These are phyloP conservation scores for Pseudogymnoascus destructans DNA, from an alignment of 2,329 filamentous ascomycete genomes.

Conservation along the genomic window DNA sequence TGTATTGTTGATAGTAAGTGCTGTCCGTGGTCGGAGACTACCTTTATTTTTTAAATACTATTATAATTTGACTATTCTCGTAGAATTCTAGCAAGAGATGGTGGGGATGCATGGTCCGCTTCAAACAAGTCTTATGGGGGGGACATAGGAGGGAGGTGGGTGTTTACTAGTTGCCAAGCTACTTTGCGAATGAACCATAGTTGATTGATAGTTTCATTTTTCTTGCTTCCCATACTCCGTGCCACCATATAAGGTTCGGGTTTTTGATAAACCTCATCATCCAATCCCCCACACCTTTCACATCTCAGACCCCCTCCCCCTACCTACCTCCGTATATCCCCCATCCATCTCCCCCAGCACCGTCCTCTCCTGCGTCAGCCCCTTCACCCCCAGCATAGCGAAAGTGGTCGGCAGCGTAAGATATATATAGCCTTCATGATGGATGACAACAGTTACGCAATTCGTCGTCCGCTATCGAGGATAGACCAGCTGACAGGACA, in stretches of 20 bases:
- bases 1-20: too few species aligned
- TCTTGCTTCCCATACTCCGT: background rate
- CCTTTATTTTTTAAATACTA: background rate
- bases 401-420: too few species aligned
- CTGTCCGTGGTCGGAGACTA: too few species aligned
- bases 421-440: too few species aligned
- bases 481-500: too few species aligned
- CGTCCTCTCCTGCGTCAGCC: background rate
- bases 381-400: too few species aligned
- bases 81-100: background rate
- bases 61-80: too few species aligned
- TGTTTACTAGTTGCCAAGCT: background rate
- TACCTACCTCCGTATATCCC: background rate
- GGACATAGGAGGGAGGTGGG: background rate
- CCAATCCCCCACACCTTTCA: background rate
- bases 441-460: too few species aligned
- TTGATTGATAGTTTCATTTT: background rate
- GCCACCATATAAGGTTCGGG: background rate
- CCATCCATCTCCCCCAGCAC: background rate
- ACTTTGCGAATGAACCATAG: background rate
- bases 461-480: background rate
- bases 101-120: background rate
- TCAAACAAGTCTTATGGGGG: background rate
- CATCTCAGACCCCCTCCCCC: background rate
- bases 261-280: background rate